Conservation (phyloP, 345 rosid genomes). For the Dovyalis caffra region DNA sequence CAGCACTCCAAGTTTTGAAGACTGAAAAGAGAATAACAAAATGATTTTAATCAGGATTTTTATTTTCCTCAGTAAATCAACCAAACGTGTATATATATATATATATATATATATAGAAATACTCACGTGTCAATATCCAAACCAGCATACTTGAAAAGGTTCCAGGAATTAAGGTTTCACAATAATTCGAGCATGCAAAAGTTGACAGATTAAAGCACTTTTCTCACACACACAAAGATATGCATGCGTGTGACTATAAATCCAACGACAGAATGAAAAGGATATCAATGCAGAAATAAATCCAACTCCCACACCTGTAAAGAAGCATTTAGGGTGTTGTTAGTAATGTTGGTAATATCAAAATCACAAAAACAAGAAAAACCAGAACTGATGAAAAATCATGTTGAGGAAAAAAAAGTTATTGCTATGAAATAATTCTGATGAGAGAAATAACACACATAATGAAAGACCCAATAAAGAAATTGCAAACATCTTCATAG, state of each 20-base stretch:
- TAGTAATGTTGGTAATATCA: slow-evolving; percentile 4
- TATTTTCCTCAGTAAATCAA: neutral
- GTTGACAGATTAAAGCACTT: neutral
- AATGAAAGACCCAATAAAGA: too few species aligned
- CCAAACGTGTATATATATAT: neutral
- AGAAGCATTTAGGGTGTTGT: slow-evolving; percentile 21
- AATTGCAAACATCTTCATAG: too few species aligned
- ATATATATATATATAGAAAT: slow-evolving; percentile 1
- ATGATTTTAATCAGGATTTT: slow-evolving; percentile 11
- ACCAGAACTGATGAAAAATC: neutral
- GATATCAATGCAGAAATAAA: slow-evolving; percentile 97
- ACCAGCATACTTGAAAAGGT: slow-evolving; percentile 99
- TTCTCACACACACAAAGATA: neutral
- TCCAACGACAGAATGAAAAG: slow-evolving; percentile 38
- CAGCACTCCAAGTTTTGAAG: slow-evolving; percentile 98
- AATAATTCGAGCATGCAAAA: slow-evolving; percentile 21
- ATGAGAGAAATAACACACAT: too few species aligned
- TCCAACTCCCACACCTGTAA: slow-evolving; percentile 96
- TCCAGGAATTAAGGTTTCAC: slow-evolving; percentile 65
- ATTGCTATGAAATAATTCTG: too few species aligned
- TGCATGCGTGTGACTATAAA: too few species aligned
- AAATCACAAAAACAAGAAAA: neutral
- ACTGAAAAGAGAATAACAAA: slow-evolving; percentile 41
- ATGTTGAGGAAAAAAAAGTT: neutral
- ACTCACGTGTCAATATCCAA: slow-evolving; percentile 97